Evolutionary conservation across 495 filamentous ascomycete species (phyloP), one percentile per base, ranked within the genome.

Genomic region (Arthonia radiata): DNA sequence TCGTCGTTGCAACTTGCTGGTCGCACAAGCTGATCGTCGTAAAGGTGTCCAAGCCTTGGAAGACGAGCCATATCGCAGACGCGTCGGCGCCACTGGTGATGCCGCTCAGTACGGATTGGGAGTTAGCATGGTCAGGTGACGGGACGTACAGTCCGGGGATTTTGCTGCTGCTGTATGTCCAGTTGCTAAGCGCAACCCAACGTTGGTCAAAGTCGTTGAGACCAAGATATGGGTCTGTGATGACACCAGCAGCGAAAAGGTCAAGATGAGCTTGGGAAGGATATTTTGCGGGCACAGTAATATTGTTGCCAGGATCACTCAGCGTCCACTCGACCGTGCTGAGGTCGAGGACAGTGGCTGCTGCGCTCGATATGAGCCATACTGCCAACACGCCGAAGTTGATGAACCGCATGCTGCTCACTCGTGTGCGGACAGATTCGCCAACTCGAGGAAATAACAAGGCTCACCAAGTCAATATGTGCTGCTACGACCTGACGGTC

Each of bases 11-110:
- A n/a, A 77, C 53, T 26, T 50, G 38, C 18, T 65, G 41, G 0
- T 54, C 59, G 41, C 71, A 77, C 21, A 75, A 49, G 12, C 50
- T 44, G 16, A 77, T 57, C 11, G 59, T 59, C 13, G 66, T 50
- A 35, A 72, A 74, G 0, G 67, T 75, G 29, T 74, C 68, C 6
- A 72, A 49, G 4, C 68, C 67, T 33, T 74, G 58, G 39, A 74
- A 72, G 3, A 41, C 23, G 6, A 48, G 40, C 37, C 40, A 48
- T 16, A 42, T 48, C 5, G 34, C 31, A 17, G 27, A 36, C 9
- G 30, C 31, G 26, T 45, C 39, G 13, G 15, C 17, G 2, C 15
- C 31, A 8, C 32, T 29, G 25, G 25, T 22, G 4, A 11, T 13
- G 27, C 6, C 10, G 23, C 4, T 5, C 18, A 9, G 13, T 24